phyloP scores from a whole-genome alignment of 2,329 filamentous ascomycete genomes.

The Ceratocystis albifundus region DNA sequence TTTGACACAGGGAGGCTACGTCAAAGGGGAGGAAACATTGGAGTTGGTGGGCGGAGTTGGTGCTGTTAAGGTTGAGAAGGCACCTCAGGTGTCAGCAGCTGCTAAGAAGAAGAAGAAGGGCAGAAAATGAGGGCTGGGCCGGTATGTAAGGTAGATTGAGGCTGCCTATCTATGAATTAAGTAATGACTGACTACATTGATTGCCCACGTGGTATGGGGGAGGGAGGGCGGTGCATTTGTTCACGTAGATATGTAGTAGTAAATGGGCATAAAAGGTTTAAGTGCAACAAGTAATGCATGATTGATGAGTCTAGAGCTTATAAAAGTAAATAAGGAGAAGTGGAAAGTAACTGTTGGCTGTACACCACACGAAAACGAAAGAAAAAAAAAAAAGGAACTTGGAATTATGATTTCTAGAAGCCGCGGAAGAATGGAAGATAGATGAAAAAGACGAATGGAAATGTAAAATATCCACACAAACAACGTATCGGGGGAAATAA shows the following conservation, averaged over 20 bases:
- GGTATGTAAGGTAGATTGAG: neutral
- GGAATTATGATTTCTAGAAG: neutral
- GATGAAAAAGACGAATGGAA: neutral
- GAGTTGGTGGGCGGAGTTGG: slow-evolving; percentile 53
- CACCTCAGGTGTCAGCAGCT: slow-evolving; percentile 29
- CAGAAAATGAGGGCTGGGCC: slow-evolving; percentile 35
- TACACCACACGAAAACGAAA: neutral
- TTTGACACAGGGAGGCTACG: slow-evolving; percentile 73
- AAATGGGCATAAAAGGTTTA: neutral
- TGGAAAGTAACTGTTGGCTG: too few species aligned
- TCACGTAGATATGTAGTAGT: neutral
- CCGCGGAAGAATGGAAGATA: neutral
- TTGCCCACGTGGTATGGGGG: neutral
- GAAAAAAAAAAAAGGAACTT: neutral
- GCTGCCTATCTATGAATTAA: neutral
- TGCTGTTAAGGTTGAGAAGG: slow-evolving; percentile 52
- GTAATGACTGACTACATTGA: neutral
- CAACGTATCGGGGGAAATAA: neutral
- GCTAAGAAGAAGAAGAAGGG: slow-evolving; percentile 38
- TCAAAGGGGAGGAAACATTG: slow-evolving; percentile 59
- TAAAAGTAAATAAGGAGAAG: slow-evolving; percentile 14
- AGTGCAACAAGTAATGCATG: neutral
- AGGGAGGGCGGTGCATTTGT: neutral
- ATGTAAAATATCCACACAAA: too few species aligned
- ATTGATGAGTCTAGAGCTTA: slow-evolving; percentile 2